These are phyloP conservation scores for Astragalus membranaceus DNA, from an alignment of 306 rosid species.

Conservation along the genomic window DNA sequence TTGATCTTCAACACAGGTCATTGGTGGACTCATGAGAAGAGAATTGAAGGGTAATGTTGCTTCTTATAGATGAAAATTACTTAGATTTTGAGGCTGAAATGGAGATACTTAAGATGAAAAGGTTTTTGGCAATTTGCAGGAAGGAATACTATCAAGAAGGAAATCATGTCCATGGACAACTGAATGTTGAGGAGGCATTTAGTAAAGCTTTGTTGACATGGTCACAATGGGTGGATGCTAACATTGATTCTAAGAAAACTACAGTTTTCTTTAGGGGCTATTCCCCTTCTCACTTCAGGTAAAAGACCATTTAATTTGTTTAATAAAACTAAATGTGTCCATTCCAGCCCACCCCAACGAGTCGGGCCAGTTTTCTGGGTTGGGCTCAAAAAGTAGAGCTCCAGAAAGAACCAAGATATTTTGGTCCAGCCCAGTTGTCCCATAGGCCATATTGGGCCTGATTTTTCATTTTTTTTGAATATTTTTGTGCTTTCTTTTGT, in stretches of 20 bases:
- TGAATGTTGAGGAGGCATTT: conserved; percentile 73
- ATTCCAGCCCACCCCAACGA: too few species aligned
- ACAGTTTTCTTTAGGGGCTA: conserved; percentile 75
- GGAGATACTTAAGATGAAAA: conserved; percentile 10
- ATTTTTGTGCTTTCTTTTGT: too few species aligned
- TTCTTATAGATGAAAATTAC: background rate
- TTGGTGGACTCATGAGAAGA: conserved; percentile 98
- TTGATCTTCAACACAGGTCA: conserved; percentile 91
- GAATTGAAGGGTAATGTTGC: conserved; percentile 52
- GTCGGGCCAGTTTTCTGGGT: too few species aligned
- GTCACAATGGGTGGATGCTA: conserved; percentile 79
- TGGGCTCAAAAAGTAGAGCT: too few species aligned
- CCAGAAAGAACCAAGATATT: too few species aligned
- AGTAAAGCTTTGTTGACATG: conserved; percentile 79
- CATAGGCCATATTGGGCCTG: too few species aligned
- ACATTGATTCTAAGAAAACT: conserved; percentile 60
- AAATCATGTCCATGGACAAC: conserved; percentile 61
- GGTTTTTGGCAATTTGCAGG: conserved; percentile 35
- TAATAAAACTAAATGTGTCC: too few species aligned
- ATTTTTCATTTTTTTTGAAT: too few species aligned
- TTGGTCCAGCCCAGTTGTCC: too few species aligned
- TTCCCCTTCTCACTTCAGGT: conserved; percentile 94
- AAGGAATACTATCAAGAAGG: conserved; percentile 97
- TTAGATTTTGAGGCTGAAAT: background rate
- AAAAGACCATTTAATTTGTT: background rate